These are phyloP conservation scores for Forsythia viridissima DNA, from an alignment of 257 asterid species.

Conservation along the genomic window DNA sequence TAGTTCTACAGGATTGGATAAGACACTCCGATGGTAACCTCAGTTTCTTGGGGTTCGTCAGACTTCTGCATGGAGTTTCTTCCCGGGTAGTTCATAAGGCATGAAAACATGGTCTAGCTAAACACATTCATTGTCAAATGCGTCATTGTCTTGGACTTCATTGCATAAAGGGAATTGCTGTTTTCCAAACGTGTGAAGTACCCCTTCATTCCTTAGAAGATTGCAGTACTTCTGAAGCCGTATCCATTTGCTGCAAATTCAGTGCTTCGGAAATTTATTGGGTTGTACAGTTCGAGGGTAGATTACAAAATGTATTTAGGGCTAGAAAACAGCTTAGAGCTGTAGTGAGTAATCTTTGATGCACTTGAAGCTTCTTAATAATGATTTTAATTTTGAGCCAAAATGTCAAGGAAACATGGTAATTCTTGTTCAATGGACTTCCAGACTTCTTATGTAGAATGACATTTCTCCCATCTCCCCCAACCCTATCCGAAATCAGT, in stretches of 20 bases:
- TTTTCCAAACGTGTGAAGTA: not conserved
- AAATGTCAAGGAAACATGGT: not conserved
- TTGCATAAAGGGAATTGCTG: not conserved
- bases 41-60: slow-evolving; percentile 85
- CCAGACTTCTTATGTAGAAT: not conserved
- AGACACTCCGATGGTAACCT: slow-evolving; percentile 89
- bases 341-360: slow-evolving; percentile 35
- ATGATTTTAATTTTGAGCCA: not conserved
- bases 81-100: slow-evolving; percentile 6
- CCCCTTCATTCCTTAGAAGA: slow-evolving; percentile 5
- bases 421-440: not conserved
- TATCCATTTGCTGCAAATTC: slow-evolving; percentile 12
- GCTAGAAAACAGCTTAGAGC: slow-evolving; percentile 23
- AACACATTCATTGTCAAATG: not conserved
- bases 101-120: not conserved
- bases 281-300: slow-evolving; percentile 55
- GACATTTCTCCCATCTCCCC: too few species aligned
- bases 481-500: not conserved
- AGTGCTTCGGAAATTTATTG: slow-evolving; percentile 37
- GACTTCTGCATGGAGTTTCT: slow-evolving; percentile 82
- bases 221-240: slow-evolving; percentile 14
- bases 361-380: not conserved
- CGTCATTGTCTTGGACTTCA: not conserved
- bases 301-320: slow-evolving; percentile 34
- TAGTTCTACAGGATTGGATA: slow-evolving; percentile 93